Evolutionary conservation across 495 filamentous ascomycete species (phyloP).

Genomic region (Amorphotheca resinae): DNA sequence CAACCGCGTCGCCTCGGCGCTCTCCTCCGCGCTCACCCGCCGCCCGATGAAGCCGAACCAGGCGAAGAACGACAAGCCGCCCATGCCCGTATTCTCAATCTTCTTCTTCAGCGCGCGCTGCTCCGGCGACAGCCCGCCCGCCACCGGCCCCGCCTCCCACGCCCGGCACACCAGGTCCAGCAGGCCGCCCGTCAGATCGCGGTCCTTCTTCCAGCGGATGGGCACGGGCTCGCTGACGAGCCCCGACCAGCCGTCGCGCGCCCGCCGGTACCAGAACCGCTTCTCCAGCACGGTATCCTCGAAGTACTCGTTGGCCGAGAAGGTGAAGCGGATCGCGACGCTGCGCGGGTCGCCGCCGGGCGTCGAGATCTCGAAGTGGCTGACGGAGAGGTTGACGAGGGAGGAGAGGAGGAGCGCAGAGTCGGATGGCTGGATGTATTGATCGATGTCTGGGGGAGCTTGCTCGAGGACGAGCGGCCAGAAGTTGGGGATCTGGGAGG

Average conservation of each 20-base stretch:
- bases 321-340: constrained; percentile 47
- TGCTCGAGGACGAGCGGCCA: constrained; percentile 82
- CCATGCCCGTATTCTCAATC: constrained; percentile 43
- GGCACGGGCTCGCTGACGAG: constrained; percentile 74
- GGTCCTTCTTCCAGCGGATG: constrained; percentile 76
- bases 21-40: constrained; percentile 57
- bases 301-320: constrained; percentile 61
- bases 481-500: constrained; percentile 64
- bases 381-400: constrained; percentile 52
- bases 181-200: constrained; percentile 72
- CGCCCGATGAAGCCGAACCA: constrained; percentile 70
- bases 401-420: constrained; percentile 48
- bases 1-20: constrained; percentile 39
- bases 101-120: constrained; percentile 38
- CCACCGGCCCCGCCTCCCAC: constrained; percentile 32
- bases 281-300: constrained; percentile 66
- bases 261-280: constrained; percentile 71
- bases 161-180: constrained; percentile 55
- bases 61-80: constrained; percentile 66
- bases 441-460: constrained; percentile 70
- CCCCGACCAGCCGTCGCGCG: constrained; percentile 52
- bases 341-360: constrained; percentile 48
- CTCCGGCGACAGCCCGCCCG: constrained; percentile 27
- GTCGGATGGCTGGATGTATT: constrained; percentile 70
- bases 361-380: constrained; percentile 53